phyloP scores from a whole-genome alignment of 805 yeast species.

The Zygosaccharomyces kombuchaensis region DNA sequence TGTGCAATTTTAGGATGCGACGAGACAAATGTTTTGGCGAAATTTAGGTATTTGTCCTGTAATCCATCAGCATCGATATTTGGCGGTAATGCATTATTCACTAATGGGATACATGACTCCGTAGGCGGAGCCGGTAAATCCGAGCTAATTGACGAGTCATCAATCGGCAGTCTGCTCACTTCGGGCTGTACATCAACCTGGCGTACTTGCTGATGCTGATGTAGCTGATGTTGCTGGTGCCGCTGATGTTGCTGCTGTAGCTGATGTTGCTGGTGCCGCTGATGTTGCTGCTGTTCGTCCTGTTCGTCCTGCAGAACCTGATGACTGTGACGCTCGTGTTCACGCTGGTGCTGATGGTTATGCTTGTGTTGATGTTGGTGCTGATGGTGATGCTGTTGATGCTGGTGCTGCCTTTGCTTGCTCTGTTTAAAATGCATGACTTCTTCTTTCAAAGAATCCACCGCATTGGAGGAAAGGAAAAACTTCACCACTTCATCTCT shows the following conservation, averaged over 20 bases:
- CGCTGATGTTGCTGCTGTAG: too few species aligned
- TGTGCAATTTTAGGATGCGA: constrained; percentile 35
- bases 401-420: constrained; percentile 22
- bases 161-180: background rate
- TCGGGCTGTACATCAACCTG: background rate
- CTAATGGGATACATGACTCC: background rate
- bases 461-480: constrained; percentile 25
- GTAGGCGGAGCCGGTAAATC: background rate
- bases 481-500: constrained; percentile 24
- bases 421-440: constrained; percentile 33
- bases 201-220: background rate
- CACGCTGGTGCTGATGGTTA: background rate
- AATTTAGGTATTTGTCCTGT: constrained; percentile 25
- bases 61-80: constrained; percentile 16
- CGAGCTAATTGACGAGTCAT: background rate
- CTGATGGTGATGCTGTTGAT: constrained; percentile 4
- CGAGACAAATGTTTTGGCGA: constrained; percentile 32
- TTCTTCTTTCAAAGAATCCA: constrained; percentile 30
- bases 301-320: background rate
- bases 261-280: too few species aligned
- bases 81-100: background rate
- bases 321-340: background rate
- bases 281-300: background rate
- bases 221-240: too few species aligned
- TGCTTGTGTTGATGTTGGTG: background rate